Evolutionary conservation across 345 rosid genomes (phyloP), one percentile per base, ranked within the genome.

Genomic region (Citrus inodora): DNA sequence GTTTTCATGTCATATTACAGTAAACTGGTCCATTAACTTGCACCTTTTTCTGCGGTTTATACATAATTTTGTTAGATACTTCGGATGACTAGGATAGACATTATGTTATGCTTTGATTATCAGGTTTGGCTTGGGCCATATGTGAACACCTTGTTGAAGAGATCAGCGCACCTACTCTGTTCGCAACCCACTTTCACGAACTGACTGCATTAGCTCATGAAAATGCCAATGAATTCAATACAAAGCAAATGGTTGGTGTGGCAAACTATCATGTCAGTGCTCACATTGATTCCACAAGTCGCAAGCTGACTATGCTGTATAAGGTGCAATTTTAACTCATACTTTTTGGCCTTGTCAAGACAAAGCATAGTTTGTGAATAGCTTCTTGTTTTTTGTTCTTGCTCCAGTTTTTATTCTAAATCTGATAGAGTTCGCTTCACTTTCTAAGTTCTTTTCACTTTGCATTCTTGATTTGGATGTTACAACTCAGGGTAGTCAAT

Each of bases 101-200:
- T n/a, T 28, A 73, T 73, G 21, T 28, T 77, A 67, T 76, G 24
- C 32, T 42, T 10, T 79, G 71, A 70, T 80, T 48, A 28, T 73
- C 88, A 95, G 99, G 98, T 86, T 86, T 94, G 77, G 99, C 99
- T 6, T 94, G 99, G 99, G 99, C 97, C 77, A 96, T 96, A 81
- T 96, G 99, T n/a, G 99, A 94, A 88, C 93, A 96, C 88, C 89
- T 96, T 76, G 89, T 92, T 77, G 89, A 91, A 86, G 97, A 82
- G 86, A 90, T 91, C 79, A 91, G 91, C 84, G 97, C 99, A 35
- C 98, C 99, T 21, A 90, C 98, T 14, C 78, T 96, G 78, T 96
- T 96, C 74, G 99, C 99, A 65, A 94, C 98, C 61, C 99, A 96
- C 90, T 96, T 96, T 84, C 99, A 94, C 75, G 99, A 96, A 82